Percentiles rank a stretch among this genome's conserved stretches.
phyloP scores from a whole-genome alignment of 139 green algal species.

The Pycnococcus provasolii region DNA sequence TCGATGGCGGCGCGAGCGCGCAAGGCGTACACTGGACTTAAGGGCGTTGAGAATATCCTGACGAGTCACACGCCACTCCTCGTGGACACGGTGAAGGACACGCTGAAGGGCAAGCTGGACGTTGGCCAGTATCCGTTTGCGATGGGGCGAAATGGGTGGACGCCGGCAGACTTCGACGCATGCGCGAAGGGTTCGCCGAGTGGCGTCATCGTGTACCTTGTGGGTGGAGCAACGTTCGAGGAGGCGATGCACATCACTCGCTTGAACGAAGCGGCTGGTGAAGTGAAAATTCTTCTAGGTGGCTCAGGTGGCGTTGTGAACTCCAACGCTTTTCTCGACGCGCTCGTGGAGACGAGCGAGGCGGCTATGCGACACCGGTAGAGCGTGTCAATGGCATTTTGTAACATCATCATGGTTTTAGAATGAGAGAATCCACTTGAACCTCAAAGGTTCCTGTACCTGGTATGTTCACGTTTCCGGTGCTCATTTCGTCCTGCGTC shows the following conservation, averaged over 20 bases:
- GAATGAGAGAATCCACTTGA: too few relatives aligned
- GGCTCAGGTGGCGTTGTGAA: conserved; percentile 68
- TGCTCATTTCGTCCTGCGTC: too few relatives aligned
- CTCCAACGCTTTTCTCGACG: conserved; percentile 37
- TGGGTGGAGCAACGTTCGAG: conserved; percentile 93
- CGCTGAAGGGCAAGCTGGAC: conserved; percentile 53
- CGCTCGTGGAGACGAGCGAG: conserved; percentile 12
- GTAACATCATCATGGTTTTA: too few relatives aligned
- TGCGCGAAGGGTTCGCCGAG: not conserved
- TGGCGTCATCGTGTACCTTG: conserved; percentile 76
- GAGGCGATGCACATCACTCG: conserved; percentile 66
- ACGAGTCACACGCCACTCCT: conserved; percentile 86
- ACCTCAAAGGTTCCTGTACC: too few relatives aligned
- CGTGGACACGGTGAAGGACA: conserved; percentile 56
- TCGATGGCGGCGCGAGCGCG: conserved; percentile 28
- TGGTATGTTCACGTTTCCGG: too few relatives aligned
- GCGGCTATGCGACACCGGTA: not conserved
- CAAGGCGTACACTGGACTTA: conserved; percentile 31
- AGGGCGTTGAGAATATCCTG: conserved; percentile 87
- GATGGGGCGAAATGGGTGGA: not conserved
- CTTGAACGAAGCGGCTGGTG: conserved; percentile 49
- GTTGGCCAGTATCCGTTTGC: conserved; percentile 58
- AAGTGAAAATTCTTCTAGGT: conserved; percentile 62
- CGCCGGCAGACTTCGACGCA: not conserved
- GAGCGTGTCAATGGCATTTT: too few relatives aligned